phyloP scores from a whole-genome alignment of 148 eudicot genomes.

The Mesembryanthemum crystallinum region DNA sequence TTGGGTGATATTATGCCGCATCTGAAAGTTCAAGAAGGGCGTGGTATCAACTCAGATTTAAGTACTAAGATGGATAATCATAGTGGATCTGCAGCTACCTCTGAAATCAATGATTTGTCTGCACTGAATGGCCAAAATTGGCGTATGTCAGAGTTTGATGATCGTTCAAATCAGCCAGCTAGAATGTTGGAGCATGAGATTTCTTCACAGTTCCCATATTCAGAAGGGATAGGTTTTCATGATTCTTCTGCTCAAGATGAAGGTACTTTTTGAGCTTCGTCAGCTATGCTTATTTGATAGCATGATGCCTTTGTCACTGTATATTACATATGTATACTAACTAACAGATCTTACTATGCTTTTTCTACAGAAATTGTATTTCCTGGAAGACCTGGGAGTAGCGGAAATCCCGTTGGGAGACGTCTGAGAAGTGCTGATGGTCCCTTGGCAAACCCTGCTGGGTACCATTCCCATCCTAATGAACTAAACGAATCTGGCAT shows the following conservation, averaged over 20 bases:
- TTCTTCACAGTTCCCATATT: slow-evolving; percentile 34
- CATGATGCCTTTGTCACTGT: background rate
- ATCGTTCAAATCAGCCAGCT: slow-evolving; percentile 33
- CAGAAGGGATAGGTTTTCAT: slow-evolving; percentile 45
- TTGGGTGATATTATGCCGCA: slow-evolving; percentile 89
- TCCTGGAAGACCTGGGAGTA: slow-evolving; percentile 77
- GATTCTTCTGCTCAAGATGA: slow-evolving; percentile 70
- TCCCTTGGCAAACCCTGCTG: slow-evolving; percentile 33
- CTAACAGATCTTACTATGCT: slow-evolving; percentile 3
- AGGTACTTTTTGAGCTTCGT: slow-evolving; percentile 40
- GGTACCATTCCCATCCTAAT: slow-evolving; percentile 35
- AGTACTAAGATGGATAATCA: slow-evolving; percentile 38
- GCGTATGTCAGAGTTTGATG: slow-evolving; percentile 48
- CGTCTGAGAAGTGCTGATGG: slow-evolving; percentile 38
- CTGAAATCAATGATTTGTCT: slow-evolving; percentile 41
- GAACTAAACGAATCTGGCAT: slow-evolving; percentile 39
- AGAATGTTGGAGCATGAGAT: slow-evolving; percentile 37
- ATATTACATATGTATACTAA: background rate
- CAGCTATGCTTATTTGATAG: background rate
- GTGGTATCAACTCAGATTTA: slow-evolving; percentile 28
- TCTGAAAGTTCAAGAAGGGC: slow-evolving; percentile 45
- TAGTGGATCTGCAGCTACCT: slow-evolving; percentile 36
- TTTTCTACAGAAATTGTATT: slow-evolving; percentile 67
- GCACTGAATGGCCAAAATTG: slow-evolving; percentile 42
- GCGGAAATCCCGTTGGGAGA: slow-evolving; percentile 42